Evolutionary conservation across 331 rosid genomes (phyloP), one percentile per base, ranked within the genome.

Genomic region (Saraca asoca): DNA sequence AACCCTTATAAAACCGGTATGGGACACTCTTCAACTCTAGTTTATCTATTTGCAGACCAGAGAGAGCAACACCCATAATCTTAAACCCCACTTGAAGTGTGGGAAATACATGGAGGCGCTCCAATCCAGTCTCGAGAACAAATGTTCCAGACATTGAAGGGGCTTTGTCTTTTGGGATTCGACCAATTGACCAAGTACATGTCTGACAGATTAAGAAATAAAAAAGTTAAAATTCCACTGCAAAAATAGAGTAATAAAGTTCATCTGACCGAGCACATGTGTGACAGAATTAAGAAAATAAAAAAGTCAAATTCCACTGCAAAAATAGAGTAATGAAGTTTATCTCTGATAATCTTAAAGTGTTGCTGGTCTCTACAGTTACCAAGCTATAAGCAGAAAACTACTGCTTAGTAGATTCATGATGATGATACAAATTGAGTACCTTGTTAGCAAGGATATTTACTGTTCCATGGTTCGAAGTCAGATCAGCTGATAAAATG

Each of bases 61-160:
- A 85, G 62, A 82, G 90, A 20, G 87, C 85, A 38, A 79, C 63
- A 4, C 85, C 85, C 87, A 79, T 77, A 37, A 85, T 79, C 71
- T 69, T 82, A 57, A 85, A 82, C 16, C 69, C 75, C 43, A 70
- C 85, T 60, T 71, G 77, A 71, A 85, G 71, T 35, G 83, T 82
- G 42, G 90, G 90, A 61, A 77, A 82, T 34, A 85, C 85, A 34
- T 77, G 87, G 46, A 85, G 85, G 43, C 43, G 43, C 75, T 90
- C 87, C 80, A 90, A 63, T 62, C 98, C 98, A 29, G 82, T 78
- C 77, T 84, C 95, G 6, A 93, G 96, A 53, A 85, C 82, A 64
- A 88, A 75, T 41, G 95, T 87, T 70, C 98, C 98, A 16, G 98
- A 79, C 96, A 93, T 76, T 29, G 95, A 86, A 41, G 96, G 98